A percentile compares a stretch with the other conserved stretches of the same genome.
phyloP scores from a whole-genome alignment of 2,329 filamentous ascomycete species.

The Chrysoporthe cubensis region DNA sequence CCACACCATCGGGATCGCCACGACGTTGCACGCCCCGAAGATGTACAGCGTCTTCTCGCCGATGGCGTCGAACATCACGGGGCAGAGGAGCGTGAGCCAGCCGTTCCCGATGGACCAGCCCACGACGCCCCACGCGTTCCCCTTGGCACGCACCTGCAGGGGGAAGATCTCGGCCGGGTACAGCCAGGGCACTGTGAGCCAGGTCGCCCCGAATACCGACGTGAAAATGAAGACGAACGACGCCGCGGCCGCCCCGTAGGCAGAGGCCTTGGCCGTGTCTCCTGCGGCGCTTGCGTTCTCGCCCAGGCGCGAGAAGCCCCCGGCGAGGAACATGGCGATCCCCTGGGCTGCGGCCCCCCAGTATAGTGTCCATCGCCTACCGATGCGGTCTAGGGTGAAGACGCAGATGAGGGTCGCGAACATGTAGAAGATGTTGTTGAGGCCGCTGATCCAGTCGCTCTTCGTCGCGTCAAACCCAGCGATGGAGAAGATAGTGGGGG shows the following conservation, averaged over 20 bases:
- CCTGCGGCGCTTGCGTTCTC: slow-evolving; percentile 48
- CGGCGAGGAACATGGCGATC: slow-evolving; percentile 69
- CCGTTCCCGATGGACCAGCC: slow-evolving; percentile 75
- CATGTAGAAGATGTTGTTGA: slow-evolving; percentile 57
- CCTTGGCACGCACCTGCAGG: slow-evolving; percentile 70
- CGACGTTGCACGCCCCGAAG: slow-evolving; percentile 69
- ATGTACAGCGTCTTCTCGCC: slow-evolving; percentile 75
- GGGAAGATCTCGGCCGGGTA: slow-evolving; percentile 78
- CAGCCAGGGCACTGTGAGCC: slow-evolving; percentile 63
- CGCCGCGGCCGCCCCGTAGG: slow-evolving; percentile 66
- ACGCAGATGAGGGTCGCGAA: slow-evolving; percentile 70
- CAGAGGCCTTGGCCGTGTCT: slow-evolving; percentile 49
- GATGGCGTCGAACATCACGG: slow-evolving; percentile 65
- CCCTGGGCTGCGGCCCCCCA: slow-evolving; percentile 69
- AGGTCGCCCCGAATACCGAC: slow-evolving; percentile 66
- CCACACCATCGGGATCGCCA: slow-evolving; percentile 72
- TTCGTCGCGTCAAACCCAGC: slow-evolving; percentile 66
- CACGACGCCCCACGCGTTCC: slow-evolving; percentile 76
- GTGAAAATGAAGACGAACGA: slow-evolving; percentile 75
- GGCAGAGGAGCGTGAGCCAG: slow-evolving; percentile 49
- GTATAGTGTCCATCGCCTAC: slow-evolving; percentile 70
- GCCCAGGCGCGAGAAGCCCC: slow-evolving; percentile 57
- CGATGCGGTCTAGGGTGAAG: slow-evolving; percentile 71
- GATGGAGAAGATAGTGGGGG: slow-evolving; percentile 64
- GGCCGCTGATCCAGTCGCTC: slow-evolving; percentile 65